Evolutionary conservation across 768 basidiomycete species (phyloP), one percentile per base, ranked within the genome.

Genomic region (Leccinum fibrillosum): DNA sequence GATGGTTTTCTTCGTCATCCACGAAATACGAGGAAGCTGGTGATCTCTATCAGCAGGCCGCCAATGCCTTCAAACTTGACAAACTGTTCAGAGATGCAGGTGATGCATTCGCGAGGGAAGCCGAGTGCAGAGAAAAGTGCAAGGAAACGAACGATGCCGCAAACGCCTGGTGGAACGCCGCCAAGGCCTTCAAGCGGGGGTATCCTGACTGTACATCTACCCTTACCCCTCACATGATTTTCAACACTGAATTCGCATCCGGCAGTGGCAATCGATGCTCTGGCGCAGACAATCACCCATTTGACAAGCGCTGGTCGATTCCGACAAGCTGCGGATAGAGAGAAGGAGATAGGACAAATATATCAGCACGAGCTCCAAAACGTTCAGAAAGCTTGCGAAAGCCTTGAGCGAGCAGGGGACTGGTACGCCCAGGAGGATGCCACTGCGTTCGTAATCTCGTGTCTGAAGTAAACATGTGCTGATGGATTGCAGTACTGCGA

Each of bases 401-500:
- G 92, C 74, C 94, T 86, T 65, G 89, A 88, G 69, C 80, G 89
- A 51, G 97, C 97, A 12, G 96, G 88, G 25, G 94, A 99, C 44
- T 96, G 96, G 93, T 98, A 99, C 77, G 81, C 86, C n/a, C 89
- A 94, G 66, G 97, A 99, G 74, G 97, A 98, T 77, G 94, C 97
- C 12, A 82, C 85, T 62, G 94, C 96, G 96, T 97, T 77, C 72
- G 92, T 78, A 12, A 25, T 56, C 25, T 53, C 34, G 23, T 23
- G 21, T 30, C 6, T 57, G 19, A 8, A 25, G 13, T 4, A 23
- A 55, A 47, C 35, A 8, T 39, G 21, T 48, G n/a, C 59, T 55
- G 52, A 61, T 58, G 30, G 47, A 51, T 49, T 34, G 51, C 67
- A 98, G 96, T 21, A 97, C 95, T 49, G 96, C 95, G 49, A 98